These are phyloP conservation scores for Tritrichomonas foetus DNA, from an alignment of 208 protist genomes.

Conservation along the genomic window DNA sequence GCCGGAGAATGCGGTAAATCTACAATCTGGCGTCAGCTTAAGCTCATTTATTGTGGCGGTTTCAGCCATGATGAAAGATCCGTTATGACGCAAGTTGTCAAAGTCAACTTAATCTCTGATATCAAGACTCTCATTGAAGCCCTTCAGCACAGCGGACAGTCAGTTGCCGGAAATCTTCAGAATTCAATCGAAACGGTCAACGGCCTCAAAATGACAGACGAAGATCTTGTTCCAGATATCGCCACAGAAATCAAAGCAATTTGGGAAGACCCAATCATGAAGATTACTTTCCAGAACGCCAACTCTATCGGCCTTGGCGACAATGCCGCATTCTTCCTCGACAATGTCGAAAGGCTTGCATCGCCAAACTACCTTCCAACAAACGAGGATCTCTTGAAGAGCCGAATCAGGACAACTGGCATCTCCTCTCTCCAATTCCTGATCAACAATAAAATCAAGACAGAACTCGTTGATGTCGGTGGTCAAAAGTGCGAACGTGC, in stretches of 20 bases:
- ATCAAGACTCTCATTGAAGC: slow-evolving; percentile 29
- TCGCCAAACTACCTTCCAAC: neutral
- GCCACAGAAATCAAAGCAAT: neutral
- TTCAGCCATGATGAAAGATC: slow-evolving; percentile 30
- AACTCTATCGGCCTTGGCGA: slow-evolving; percentile 13
- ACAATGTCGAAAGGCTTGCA: slow-evolving; percentile 22
- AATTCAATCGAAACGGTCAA: neutral
- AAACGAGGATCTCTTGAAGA: slow-evolving; percentile 42
- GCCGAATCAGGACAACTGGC: neutral
- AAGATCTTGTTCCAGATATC: neutral
- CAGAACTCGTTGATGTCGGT: slow-evolving; percentile 49
- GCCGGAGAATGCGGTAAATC: slow-evolving; percentile 45
- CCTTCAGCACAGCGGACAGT: neutral
- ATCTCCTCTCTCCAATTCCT: neutral
- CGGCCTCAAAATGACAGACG: neutral
- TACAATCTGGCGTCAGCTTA: slow-evolving; percentile 40
- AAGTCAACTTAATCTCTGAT: neutral
- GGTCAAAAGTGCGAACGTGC: slow-evolving; percentile 49
- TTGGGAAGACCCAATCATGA: slow-evolving; percentile 39
- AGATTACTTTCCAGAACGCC: neutral
- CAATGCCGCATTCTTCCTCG: slow-evolving; percentile 38
- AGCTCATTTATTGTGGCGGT: slow-evolving; percentile 37
- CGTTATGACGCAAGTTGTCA: neutral
- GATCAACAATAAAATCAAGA: neutral
- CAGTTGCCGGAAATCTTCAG: neutral